These are phyloP conservation scores for Lachancea dasiensis DNA, from an alignment of 805 yeast genomes.

Conservation along the genomic window DNA sequence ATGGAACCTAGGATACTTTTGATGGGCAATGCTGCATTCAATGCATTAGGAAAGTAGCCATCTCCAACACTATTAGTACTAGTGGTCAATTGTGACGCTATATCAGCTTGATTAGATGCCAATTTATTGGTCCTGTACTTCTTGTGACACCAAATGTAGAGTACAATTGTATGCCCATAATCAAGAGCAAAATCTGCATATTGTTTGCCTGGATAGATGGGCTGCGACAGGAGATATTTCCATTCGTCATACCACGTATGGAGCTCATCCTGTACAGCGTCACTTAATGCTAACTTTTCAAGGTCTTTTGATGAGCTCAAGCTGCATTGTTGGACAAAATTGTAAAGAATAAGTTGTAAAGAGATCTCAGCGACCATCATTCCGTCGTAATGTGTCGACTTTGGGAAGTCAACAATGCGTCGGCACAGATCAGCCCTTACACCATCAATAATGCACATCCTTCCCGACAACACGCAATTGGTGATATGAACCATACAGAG, in stretches of 20 bases:
- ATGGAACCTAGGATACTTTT: conserved; percentile 13
- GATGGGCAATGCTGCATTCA: conserved; percentile 15
- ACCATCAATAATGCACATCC: conserved; percentile 58
- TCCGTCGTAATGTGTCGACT: conserved; percentile 75
- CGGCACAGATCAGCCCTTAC: conserved; percentile 53
- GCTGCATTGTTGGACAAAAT: conserved; percentile 41
- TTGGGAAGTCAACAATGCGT: conserved; percentile 47
- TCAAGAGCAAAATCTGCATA: conserved; percentile 69
- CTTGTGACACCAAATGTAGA: conserved; percentile 29
- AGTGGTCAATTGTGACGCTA: too few species aligned
- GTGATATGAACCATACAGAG: conserved; percentile 60
- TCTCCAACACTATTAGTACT: too few species aligned
- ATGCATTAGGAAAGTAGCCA: conserved; percentile 9
- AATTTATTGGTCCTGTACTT: conserved; percentile 2
- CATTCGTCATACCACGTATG: conserved; percentile 60
- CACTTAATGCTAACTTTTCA: conserved; percentile 22
- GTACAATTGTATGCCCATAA: conserved; percentile 49
- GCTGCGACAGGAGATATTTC: conserved; percentile 61
- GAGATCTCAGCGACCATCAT: conserved; percentile 73
- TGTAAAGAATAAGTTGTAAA: conserved; percentile 45
- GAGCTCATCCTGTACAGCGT: conserved; percentile 43
- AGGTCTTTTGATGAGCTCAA: not conserved
- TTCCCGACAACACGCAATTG: conserved; percentile 59
- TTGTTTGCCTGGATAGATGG: conserved; percentile 64
- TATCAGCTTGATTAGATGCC: not conserved